phyloP scores from a whole-genome alignment of 768 basidiomycete species.

The Mycena chlorophos region DNA sequence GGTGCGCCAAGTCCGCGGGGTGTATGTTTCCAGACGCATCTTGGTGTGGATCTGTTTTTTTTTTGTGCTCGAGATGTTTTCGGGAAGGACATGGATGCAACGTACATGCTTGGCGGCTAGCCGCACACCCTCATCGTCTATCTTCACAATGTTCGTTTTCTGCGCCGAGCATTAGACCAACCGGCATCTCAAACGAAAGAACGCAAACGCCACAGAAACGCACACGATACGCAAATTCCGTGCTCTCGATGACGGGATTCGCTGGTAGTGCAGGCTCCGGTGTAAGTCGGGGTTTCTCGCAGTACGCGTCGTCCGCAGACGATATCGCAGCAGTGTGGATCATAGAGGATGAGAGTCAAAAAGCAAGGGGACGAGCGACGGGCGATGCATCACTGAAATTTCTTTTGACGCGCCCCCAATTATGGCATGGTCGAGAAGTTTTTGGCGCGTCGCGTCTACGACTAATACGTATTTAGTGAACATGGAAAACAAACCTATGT shows the following conservation, averaged over 20 bases:
- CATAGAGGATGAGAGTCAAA: conserved; percentile 11
- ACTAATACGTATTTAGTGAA: conserved; percentile 1
- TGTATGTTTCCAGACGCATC: conserved; percentile 64
- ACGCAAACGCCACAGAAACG: conserved; percentile 19
- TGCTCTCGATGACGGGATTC: conserved; percentile 63
- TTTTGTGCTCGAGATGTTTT: too few relatives aligned
- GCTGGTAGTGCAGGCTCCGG: conserved; percentile 24
- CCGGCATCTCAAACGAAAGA: too few relatives aligned
- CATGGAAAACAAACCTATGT: conserved; percentile 16
- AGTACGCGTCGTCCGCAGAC: conserved; percentile 2
- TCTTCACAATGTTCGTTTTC: conserved; percentile 60
- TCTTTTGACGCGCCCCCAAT: background rate
- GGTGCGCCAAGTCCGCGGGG: conserved; percentile 79
- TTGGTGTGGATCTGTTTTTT: conserved; percentile 58
- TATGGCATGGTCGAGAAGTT: conserved; percentile 2
- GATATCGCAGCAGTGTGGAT: background rate
- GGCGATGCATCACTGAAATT: background rate
- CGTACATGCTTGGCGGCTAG: conserved; percentile 67
- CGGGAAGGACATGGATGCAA: conserved; percentile 12
- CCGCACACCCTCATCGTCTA: conserved; percentile 61
- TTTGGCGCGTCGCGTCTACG: background rate
- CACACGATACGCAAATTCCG: conserved; percentile 61
- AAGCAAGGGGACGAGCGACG: conserved; percentile 11
- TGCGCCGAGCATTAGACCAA: too few relatives aligned
- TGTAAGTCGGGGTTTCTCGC: conserved; percentile 32